phyloP scores from a whole-genome alignment of 2,329 filamentous ascomycete species.

The Xylariomycetidae sp. region DNA sequence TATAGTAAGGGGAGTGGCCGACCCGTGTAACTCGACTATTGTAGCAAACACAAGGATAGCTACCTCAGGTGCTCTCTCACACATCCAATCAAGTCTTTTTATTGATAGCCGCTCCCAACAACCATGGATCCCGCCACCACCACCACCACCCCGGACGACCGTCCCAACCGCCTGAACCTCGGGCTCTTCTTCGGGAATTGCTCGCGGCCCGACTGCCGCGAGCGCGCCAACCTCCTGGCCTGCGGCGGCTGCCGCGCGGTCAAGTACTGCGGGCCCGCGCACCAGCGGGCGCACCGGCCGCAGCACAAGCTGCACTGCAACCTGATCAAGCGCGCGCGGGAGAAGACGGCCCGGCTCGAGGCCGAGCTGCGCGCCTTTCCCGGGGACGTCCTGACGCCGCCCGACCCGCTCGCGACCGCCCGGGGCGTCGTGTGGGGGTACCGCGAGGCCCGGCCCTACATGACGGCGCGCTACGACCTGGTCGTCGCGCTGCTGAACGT shows the following conservation, averaged over 20 bases:
- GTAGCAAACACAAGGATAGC: no score
- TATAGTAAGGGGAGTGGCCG: no score
- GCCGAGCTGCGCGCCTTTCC: conserved; percentile 6
- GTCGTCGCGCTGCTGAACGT: conserved; percentile 10
- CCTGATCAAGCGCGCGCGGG: conserved; percentile 8
- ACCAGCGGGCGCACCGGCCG: conserved; percentile 13
- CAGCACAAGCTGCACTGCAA: conserved; percentile 14
- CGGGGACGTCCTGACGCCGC: neutral
- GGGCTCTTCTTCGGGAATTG: conserved; percentile 11
- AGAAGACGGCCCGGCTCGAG: conserved; percentile 5
- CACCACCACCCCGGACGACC: neutral
- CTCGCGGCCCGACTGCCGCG: conserved; percentile 4
- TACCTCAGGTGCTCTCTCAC: no score
- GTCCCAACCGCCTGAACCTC: conserved; percentile 12
- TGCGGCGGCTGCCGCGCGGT: conserved; percentile 13
- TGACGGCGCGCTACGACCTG: conserved; percentile 8
- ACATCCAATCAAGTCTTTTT: no score
- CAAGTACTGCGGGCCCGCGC: conserved; percentile 14
- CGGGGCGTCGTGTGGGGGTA: conserved; percentile 6
- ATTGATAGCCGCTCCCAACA: no score
- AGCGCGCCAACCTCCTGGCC: conserved; percentile 9
- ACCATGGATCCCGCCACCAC: neutral
- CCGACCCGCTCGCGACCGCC: conserved; percentile 6
- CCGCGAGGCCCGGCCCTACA: conserved; percentile 9
- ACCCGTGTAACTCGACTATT: no score